These are phyloP conservation scores for Balakata baccata DNA, from an alignment of 345 rosid genomes.

Conservation along the genomic window DNA sequence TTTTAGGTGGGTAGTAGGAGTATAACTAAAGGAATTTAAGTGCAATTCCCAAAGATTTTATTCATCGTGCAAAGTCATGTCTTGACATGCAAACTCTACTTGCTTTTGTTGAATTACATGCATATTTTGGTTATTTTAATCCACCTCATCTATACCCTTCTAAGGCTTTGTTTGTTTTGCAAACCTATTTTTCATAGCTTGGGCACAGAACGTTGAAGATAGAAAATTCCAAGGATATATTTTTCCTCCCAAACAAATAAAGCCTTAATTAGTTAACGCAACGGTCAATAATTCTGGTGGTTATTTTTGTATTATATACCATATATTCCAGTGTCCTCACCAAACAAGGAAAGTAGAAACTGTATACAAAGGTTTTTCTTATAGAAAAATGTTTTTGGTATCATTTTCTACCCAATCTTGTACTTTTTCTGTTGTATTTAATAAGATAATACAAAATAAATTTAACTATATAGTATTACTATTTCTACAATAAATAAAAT, in stretches of 20 bases:
- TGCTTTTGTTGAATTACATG: conserved; percentile 21
- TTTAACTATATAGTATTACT: too few relatives aligned
- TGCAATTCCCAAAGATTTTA: neutral
- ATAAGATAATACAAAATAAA: too few relatives aligned
- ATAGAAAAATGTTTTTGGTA: too few relatives aligned
- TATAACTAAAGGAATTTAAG: conserved; percentile 15
- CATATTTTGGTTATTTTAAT: neutral
- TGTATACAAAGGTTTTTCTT: neutral
- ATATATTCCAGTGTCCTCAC: neutral
- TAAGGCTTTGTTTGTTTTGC: neutral
- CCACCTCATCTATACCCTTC: neutral
- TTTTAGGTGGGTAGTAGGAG: conserved; percentile 16
- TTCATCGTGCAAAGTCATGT: conserved; percentile 9
- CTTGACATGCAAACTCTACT: conserved; percentile 10
- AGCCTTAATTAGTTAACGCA: neutral
- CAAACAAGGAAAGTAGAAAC: neutral
- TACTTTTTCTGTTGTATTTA: too few relatives aligned
- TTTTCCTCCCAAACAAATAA: neutral
- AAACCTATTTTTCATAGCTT: too few relatives aligned
- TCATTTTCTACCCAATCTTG: too few relatives aligned
- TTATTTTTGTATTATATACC: neutral
- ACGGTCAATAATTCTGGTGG: neutral
- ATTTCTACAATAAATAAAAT: neutral
- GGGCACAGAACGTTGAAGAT: too few relatives aligned
- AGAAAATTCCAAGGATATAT: too few relatives aligned